These are phyloP conservation scores for Clonostachys sp. DNA, from an alignment of 2,329 filamentous ascomycete genomes.

Conservation along the genomic window DNA sequence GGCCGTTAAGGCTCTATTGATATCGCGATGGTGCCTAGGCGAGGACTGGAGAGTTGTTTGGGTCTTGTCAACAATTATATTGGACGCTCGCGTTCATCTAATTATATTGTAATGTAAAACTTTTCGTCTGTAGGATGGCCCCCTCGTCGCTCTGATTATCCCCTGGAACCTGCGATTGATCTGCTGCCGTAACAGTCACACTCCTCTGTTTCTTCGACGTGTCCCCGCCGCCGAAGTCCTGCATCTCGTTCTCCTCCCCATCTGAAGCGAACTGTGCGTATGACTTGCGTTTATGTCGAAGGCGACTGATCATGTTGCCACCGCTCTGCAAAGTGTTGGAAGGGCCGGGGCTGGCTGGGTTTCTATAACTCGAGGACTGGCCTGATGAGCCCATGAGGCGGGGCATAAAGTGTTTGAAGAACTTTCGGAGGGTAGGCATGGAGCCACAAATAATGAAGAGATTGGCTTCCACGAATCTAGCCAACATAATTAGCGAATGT, in stretches of 20 bases:
- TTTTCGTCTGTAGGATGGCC: conserved; percentile 14
- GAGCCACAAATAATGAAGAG: conserved; percentile 32
- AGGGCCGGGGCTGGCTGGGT: not conserved
- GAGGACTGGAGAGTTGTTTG: no score
- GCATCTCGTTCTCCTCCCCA: conserved; percentile 6
- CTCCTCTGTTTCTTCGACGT: not conserved
- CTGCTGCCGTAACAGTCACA: not conserved
- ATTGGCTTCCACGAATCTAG: conserved; percentile 28
- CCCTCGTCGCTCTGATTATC: conserved; percentile 14
- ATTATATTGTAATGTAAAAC: no score
- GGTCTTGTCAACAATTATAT: no score
- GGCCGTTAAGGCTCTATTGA: no score
- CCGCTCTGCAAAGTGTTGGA: not conserved
- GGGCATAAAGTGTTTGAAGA: conserved; percentile 23
- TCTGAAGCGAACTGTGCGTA: conserved; percentile 8
- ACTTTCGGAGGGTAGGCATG: conserved; percentile 27
- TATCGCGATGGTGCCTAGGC: no score
- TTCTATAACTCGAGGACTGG: not conserved
- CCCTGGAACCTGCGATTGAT: conserved; percentile 1
- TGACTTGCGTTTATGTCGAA: conserved; percentile 6
- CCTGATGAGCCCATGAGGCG: conserved; percentile 9
- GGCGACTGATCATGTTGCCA: conserved; percentile 3
- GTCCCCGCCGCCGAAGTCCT: conserved; percentile 3
- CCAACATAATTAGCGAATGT: no score
- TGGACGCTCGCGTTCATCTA: no score